Percentiles rank a stretch among this genome's conserved stretches.
phyloP scores from a whole-genome alignment of 2,329 filamentous ascomycete genomes.

The Paraconiothyrium sp. region DNA sequence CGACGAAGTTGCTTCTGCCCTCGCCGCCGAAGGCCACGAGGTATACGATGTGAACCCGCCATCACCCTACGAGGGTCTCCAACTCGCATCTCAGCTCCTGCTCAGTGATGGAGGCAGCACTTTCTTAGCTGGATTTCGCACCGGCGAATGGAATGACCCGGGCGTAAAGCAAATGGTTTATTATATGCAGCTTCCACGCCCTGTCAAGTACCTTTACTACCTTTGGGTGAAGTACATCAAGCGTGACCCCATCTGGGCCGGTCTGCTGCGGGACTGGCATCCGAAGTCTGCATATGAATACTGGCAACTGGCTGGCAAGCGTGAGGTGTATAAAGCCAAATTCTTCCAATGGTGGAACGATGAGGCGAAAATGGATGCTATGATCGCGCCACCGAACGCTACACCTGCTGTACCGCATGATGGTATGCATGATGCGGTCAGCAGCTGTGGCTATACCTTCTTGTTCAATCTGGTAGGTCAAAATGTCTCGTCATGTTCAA shows the following conservation, averaged over 20 bases:
- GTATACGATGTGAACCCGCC: constrained; percentile 74
- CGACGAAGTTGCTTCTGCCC: constrained; percentile 73
- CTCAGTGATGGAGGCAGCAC: constrained; percentile 85
- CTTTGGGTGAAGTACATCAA: constrained; percentile 88
- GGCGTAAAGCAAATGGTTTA: constrained; percentile 79
- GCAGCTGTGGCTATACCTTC: constrained; percentile 92
- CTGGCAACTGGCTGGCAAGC: constrained; percentile 80
- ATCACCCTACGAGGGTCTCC: constrained; percentile 75
- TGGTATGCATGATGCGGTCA: constrained; percentile 85
- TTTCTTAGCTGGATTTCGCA: constrained; percentile 78
- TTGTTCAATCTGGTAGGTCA: constrained; percentile 81
- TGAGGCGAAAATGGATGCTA: constrained; percentile 73
- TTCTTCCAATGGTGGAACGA: constrained; percentile 90
- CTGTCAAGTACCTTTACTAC: constrained; percentile 86
- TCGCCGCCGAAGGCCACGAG: constrained; percentile 77
- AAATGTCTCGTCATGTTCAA: constrained; percentile 7
- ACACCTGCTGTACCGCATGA: constrained; percentile 88
- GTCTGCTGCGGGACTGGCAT: constrained; percentile 76
- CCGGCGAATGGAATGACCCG: constrained; percentile 80
- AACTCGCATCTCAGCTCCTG: constrained; percentile 80
- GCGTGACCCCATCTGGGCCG: constrained; percentile 79
- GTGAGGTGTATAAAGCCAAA: constrained; percentile 78
- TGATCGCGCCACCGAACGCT: constrained; percentile 86
- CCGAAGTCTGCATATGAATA: constrained; percentile 79
- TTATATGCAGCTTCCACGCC: constrained; percentile 76